Evolutionary conservation across 1,284 basidiomycete genomes (phyloP).

Genomic region (Sphaerobolus stellatus): DNA sequence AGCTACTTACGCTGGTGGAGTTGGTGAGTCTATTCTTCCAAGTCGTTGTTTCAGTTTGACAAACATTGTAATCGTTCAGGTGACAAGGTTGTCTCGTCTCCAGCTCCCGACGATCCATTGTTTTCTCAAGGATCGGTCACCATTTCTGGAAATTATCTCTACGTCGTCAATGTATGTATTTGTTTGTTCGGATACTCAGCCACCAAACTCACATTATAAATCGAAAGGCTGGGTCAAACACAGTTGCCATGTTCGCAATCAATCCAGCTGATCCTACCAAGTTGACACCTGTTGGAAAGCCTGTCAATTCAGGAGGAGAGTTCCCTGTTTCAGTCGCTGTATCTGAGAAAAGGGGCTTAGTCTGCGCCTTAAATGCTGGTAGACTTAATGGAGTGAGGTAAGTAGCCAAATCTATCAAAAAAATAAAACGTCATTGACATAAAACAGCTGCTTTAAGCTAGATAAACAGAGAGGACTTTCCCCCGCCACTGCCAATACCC

Average conservation of each 20-base stretch:
- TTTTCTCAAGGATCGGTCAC: constrained; percentile 50
- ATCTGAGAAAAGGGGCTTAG: constrained; percentile 21
- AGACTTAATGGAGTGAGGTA: constrained; percentile 48
- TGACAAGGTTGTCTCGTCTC: constrained; percentile 19
- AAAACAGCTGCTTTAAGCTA: constrained; percentile 43
- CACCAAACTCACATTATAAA: not conserved
- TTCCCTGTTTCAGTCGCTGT: constrained; percentile 50
- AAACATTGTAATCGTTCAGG: not conserved
- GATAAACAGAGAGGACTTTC: constrained; percentile 41
- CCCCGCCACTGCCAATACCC: constrained; percentile 38
- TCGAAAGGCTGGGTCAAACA: constrained; percentile 46
- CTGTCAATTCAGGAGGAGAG: constrained; percentile 44
- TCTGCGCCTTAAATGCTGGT: constrained; percentile 50
- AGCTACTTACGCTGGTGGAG: constrained; percentile 40
- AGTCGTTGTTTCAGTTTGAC: not conserved
- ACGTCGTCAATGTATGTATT: constrained; percentile 41
- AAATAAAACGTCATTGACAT: constrained; percentile 1
- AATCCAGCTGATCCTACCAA: constrained; percentile 41
- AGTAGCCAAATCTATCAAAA: not conserved
- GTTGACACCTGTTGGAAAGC: constrained; percentile 40
- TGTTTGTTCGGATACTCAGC: constrained; percentile 14
- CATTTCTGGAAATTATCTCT: constrained; percentile 41
- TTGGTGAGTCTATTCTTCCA: too few species aligned
- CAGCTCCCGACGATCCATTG: constrained; percentile 34
- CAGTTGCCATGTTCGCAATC: constrained; percentile 45